Base-by-base conservation (phyloP, 129 eudicot species). In the Logfia minima region DNA sequence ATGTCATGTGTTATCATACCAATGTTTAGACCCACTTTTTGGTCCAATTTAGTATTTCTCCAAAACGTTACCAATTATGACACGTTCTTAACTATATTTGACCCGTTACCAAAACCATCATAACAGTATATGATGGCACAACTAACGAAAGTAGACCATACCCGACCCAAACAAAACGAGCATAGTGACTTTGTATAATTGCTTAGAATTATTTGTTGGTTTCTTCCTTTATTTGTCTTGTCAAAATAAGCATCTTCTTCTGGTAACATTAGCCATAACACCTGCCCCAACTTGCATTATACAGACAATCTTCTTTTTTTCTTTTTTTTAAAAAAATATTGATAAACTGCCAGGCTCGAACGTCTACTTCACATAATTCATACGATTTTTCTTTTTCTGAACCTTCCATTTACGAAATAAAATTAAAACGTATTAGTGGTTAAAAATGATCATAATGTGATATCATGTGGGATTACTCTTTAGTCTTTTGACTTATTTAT, bases 241-340 rank as follows among this genome's bases (percentile, higher is more conserved):
- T 77, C 81, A 68, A 34, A 34, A n/a, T 55, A 17, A 24, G 68
- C 68, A 77, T 77, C 68, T 77, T 68, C 16, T 17, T 35, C 56
- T 35, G 68, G 58, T 55, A 21, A 77, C 58, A 35, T 68, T 39
- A 68, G 68, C 78, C 19, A 35, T 29, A 68, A 59, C 34, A 73
- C 77, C 66, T 58, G 62, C 53, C 80, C 79, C 48, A 26, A 63
- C 68, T n/a, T 63, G 71, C 45, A 62, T 75, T 28, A 43, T 75
- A 39, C 17, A 41, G 4, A 52, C 71, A 24, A 41, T 37, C 71
- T 23, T 62, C 37, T 26, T 63, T 60, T 17, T 43, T 13, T 8
- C 1, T 8, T 0, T 45, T 1, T 7, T 11, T 43, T n/a, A n/a
- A n/a, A n/a, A n/a, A n/a, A 10, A 45, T 45, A 45, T 45, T 45